Evolutionary conservation across 2,329 filamentous ascomycete genomes (phyloP), one percentile per base, ranked within the genome.

Genomic region (Epichloe uncinata): DNA sequence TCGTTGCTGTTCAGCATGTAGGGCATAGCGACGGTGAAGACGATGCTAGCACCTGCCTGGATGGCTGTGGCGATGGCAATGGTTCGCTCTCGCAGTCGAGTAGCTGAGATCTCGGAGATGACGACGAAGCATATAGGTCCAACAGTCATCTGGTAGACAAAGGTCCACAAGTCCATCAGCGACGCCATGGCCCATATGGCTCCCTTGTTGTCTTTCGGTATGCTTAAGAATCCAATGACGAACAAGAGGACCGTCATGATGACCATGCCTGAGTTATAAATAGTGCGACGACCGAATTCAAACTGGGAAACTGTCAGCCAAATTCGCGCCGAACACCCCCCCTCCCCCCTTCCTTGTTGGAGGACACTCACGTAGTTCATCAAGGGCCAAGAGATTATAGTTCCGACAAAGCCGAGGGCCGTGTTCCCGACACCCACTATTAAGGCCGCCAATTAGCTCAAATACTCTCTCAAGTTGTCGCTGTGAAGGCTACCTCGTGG

Each of bases 111-210:
- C 50, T 69, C 65, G 30, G 68, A 60, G 3, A 69, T 64, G 43
- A 71, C 60, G 18, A 66, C 68, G 61, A 69, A 71, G 50, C 64
- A 64, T 34, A 71, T 67, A 4, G 69, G 69, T 0, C 69, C 69
- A 30, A 70, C 65, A 2, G 65, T 64, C 60, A 69, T 67, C 34
- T 65, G 65, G 55, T 70, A 71, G 15, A 64, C 53, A 49, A 67
- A 64, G 1, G 69, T 66, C 68, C 69, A 74, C 42, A 70, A 58
- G 45, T 73, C 54, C 45, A 67, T 63, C 8, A 72, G 60, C 1
- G 61, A 58, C 0, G 66, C 65, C 52, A 70, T 66, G 0, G 62
- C 64, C 65, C 66, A 69, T 18, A 68, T 57, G 3, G 60, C 55
- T 15, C 51, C 53, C 0, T 53, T 58, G 22, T 67, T 64, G 35